Conservation (phyloP, 768 basidiomycete genomes). For the Mycena capillaripes region DNA sequence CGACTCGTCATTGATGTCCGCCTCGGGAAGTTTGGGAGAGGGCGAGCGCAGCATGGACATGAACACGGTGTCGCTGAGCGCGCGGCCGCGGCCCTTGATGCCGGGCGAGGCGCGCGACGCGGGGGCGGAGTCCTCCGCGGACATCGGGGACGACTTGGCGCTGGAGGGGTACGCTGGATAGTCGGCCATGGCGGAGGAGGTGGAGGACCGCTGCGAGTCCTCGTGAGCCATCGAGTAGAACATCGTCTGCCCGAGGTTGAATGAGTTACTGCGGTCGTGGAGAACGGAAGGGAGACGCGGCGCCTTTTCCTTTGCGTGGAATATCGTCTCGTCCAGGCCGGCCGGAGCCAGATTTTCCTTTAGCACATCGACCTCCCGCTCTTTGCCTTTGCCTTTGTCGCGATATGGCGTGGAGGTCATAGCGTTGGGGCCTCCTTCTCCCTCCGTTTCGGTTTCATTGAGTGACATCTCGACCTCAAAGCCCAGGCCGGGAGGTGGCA, state of each 20-base stretch:
- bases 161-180: constrained; percentile 23
- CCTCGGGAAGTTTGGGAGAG: constrained; percentile 60
- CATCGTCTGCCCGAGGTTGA: constrained; percentile 74
- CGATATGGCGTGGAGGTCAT: constrained; percentile 63
- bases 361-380: constrained; percentile 40
- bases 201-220: constrained; percentile 39
- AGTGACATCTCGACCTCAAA: constrained; percentile 47
- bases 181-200: constrained; percentile 27
- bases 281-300: constrained; percentile 51
- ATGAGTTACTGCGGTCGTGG: constrained; percentile 76
- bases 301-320: constrained; percentile 58
- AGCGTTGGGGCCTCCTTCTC: constrained; percentile 37
- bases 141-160: constrained; percentile 47
- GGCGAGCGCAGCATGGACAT: constrained; percentile 66
- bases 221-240: constrained; percentile 65
- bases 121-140: constrained; percentile 40
- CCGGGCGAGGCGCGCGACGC: constrained; percentile 43
- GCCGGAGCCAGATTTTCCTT: constrained; percentile 41
- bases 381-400: constrained; percentile 58
- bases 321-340: constrained; percentile 59
- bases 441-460: constrained; percentile 46
- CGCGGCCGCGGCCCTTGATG: constrained; percentile 61
- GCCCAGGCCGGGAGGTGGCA: constrained; percentile 49
- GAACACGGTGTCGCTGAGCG: constrained; percentile 76
- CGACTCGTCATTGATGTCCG: constrained; percentile 75